Evolutionary conservation across 768 basidiomycete genomes (phyloP).

Genomic region (Pleurotus pulmonarius): DNA sequence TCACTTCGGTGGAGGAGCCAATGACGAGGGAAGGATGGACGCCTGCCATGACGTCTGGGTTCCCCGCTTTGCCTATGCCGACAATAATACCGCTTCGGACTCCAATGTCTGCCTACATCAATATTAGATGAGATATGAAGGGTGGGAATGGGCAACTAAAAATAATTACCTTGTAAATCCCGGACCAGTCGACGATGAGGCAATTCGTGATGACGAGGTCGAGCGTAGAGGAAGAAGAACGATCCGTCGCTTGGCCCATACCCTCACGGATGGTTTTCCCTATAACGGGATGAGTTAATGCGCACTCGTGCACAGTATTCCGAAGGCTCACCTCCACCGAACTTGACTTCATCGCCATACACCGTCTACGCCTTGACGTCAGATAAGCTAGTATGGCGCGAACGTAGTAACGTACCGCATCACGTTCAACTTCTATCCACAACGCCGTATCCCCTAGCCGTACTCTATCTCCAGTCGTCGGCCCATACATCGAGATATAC

Average conservation of each 20-base stretch:
- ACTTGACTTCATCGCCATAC: constrained; percentile 97
- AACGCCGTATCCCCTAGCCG: constrained; percentile 85
- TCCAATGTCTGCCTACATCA: constrained; percentile 85
- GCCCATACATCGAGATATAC: constrained; percentile 94
- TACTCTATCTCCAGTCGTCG: constrained; percentile 87
- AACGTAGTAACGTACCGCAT: constrained; percentile 46
- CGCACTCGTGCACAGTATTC: neutral
- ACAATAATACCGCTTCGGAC: constrained; percentile 78
- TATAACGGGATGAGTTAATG: constrained; percentile 19
- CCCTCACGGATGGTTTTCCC: constrained; percentile 95
- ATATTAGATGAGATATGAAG: neutral
- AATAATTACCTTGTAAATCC: constrained; percentile 79
- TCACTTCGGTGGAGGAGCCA: constrained; percentile 90
- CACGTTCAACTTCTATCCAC: constrained; percentile 91
- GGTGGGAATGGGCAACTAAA: neutral
- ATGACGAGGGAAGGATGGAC: constrained; percentile 73
- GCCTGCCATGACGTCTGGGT: constrained; percentile 87
- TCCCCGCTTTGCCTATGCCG: constrained; percentile 96
- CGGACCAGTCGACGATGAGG: constrained; percentile 90
- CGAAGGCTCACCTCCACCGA: constrained; percentile 74
- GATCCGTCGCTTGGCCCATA: constrained; percentile 88
- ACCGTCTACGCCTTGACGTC: constrained; percentile 46
- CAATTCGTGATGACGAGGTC: constrained; percentile 97
- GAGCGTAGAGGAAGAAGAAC: constrained; percentile 61
- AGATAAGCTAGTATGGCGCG: neutral